Evolutionary conservation across 2,329 filamentous ascomycete genomes (phyloP).

Genomic region (Sarocladiaceae sp.): DNA sequence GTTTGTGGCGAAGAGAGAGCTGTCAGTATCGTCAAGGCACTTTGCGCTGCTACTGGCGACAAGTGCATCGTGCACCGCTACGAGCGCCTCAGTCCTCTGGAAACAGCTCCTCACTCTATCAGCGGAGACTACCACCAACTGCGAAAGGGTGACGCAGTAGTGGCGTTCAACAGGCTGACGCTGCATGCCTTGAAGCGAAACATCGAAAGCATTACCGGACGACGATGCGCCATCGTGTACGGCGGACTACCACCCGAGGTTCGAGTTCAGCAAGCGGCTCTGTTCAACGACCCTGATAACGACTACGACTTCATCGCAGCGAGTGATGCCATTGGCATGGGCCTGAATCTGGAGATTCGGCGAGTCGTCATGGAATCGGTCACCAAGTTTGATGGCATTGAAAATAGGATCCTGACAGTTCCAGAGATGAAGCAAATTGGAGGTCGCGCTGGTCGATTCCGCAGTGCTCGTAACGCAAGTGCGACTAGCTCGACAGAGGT

Average conservation of each 20-base stretch:
- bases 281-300: conserved; percentile 94
- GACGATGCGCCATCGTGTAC: conserved; percentile 86
- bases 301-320: conserved; percentile 94
- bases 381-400: conserved; percentile 61
- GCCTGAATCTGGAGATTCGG: conserved; percentile 86
- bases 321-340: conserved; percentile 96
- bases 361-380: conserved; percentile 81
- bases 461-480: conserved; percentile 56
- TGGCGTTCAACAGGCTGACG: conserved; percentile 75
- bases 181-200: conserved; percentile 74
- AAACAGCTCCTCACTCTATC: conserved; percentile 59
- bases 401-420: conserved; percentile 52
- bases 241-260: conserved; percentile 89
- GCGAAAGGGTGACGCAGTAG: conserved; percentile 83
- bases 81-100: conserved; percentile 71
- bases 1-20: conserved; percentile 85
- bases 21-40: conserved; percentile 68
- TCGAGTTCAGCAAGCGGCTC: conserved; percentile 77
- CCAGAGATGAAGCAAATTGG: conserved; percentile 93
- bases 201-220: conserved; percentile 70
- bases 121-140: conserved; percentile 58
- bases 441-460: conserved; percentile 83
- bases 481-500: conserved; percentile 9
- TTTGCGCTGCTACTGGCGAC: conserved; percentile 77
- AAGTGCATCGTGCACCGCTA: conserved; percentile 77